Percentiles rank a stretch among this genome's conserved stretches.
phyloP scores from a whole-genome alignment of 345 rosid genomes.

The Sonneratia alba region DNA sequence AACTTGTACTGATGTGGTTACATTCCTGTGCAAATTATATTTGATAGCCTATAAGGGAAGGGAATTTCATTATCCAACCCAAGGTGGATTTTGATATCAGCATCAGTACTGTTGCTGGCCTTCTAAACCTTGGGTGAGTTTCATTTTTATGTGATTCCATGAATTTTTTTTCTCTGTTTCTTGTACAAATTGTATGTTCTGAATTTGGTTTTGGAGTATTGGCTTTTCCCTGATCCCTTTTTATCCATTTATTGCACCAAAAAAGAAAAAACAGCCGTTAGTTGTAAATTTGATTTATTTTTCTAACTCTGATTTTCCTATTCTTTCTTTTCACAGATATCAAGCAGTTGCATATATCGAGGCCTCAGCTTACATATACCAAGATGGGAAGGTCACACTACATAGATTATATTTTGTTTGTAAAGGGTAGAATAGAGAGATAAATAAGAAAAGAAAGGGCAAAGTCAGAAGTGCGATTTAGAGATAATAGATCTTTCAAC shows the following conservation, averaged over 20 bases:
- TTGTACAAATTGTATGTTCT: background rate
- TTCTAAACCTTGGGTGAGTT: constrained; percentile 95
- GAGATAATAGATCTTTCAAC: background rate
- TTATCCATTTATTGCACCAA: background rate
- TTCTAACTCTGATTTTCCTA: background rate
- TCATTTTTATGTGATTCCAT: constrained; percentile 7
- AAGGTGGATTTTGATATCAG: constrained; percentile 99
- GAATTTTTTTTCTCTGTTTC: background rate
- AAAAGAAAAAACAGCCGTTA: no score
- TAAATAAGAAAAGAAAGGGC: background rate
- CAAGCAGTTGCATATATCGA: constrained; percentile 95
- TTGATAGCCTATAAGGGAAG: constrained; percentile 92
- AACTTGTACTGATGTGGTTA: background rate
- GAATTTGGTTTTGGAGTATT: background rate
- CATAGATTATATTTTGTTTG: background rate
- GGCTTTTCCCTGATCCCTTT: background rate
- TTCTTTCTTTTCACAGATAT: constrained; percentile 44
- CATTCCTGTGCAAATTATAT: constrained; percentile 15
- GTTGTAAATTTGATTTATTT: background rate
- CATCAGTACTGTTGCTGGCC: constrained; percentile 94
- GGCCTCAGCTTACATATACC: constrained; percentile 90
- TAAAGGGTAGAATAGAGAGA: background rate
- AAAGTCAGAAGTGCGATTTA: background rate
- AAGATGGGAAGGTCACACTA: constrained; percentile 76
- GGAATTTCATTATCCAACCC: constrained; percentile 97